Conservation (phyloP, 768 basidiomycete species). For the Termitomyces heimii region DNA sequence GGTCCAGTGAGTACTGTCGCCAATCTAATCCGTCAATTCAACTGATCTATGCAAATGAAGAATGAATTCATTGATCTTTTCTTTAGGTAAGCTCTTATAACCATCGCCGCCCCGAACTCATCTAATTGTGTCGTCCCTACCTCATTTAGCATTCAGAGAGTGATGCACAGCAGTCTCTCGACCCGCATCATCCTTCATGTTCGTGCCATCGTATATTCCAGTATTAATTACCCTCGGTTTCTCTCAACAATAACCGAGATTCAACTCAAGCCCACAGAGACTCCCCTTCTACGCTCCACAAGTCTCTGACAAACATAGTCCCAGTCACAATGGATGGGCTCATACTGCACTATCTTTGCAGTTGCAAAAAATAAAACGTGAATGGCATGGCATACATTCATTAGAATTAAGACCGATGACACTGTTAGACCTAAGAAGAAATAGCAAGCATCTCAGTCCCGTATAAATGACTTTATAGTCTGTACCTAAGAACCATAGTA, state of each 20-base stretch:
- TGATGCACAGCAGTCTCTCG: background rate
- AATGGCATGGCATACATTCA: too few species aligned
- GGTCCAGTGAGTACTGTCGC: background rate
- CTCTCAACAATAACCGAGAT: background rate
- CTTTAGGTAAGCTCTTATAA: background rate
- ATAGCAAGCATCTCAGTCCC: too few species aligned
- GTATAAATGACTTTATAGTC: too few species aligned
- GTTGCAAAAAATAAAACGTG: too few species aligned
- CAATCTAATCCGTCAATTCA: background rate
- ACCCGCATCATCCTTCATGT: background rate
- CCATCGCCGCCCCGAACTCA: background rate
- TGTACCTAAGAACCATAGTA: too few species aligned
- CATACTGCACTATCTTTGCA: too few species aligned
- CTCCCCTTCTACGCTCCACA: too few species aligned
- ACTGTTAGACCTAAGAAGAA: too few species aligned
- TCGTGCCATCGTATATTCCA: background rate
- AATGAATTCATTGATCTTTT: background rate
- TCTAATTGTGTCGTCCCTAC: background rate
- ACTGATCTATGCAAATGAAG: background rate
- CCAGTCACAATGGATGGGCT: too few species aligned
- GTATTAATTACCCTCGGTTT: too few species aligned
- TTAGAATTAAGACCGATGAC: too few species aligned
- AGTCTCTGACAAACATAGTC: too few species aligned
- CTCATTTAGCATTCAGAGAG: background rate
- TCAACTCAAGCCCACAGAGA: background rate